Evolutionary conservation across 164 flowering plant genomes (phyloP).

Genomic region (Vitis labrusca): DNA sequence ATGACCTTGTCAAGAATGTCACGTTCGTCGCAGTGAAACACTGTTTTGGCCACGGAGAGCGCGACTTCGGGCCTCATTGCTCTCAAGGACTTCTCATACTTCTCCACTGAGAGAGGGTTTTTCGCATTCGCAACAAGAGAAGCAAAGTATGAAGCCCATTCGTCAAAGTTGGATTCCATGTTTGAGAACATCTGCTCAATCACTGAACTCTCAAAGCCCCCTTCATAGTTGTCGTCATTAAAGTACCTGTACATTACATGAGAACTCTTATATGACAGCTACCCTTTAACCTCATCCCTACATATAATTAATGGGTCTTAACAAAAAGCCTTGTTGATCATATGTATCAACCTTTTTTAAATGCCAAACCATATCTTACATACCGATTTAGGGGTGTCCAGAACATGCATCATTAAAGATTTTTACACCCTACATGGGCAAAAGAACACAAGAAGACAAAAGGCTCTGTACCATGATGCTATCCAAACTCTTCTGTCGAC

Average conservation of each 20-base stretch:
- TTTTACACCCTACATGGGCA: too few species aligned
- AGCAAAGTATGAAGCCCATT: conserved; percentile 66
- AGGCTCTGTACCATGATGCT: too few species aligned
- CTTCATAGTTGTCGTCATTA: conserved; percentile 69
- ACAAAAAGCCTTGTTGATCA: too few species aligned
- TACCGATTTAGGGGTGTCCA: too few species aligned
- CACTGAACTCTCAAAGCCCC: conserved; percentile 57
- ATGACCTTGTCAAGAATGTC: conserved; percentile 53
- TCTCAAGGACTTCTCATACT: conserved; percentile 36
- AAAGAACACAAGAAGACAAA: too few species aligned
- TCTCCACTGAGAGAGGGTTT: conserved; percentile 43
- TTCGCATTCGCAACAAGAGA: conserved; percentile 40
- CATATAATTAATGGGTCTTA: too few species aligned
- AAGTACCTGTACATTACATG: conserved; percentile 45
- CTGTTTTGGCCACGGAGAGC: conserved; percentile 56
- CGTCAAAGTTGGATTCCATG: conserved; percentile 54
- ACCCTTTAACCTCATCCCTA: too few species aligned
- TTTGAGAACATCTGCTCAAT: conserved; percentile 49
- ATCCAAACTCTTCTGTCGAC: too few species aligned
- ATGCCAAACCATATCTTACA: too few species aligned
- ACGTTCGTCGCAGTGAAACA: conserved; percentile 58
- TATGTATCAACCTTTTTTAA: too few species aligned
- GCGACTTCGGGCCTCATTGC: conserved; percentile 71
- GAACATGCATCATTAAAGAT: too few species aligned
- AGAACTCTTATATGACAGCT: too few species aligned